Evolutionary conservation across 148 eudicot genomes (phyloP).

Genomic region (Nepenthes gracilis): DNA sequence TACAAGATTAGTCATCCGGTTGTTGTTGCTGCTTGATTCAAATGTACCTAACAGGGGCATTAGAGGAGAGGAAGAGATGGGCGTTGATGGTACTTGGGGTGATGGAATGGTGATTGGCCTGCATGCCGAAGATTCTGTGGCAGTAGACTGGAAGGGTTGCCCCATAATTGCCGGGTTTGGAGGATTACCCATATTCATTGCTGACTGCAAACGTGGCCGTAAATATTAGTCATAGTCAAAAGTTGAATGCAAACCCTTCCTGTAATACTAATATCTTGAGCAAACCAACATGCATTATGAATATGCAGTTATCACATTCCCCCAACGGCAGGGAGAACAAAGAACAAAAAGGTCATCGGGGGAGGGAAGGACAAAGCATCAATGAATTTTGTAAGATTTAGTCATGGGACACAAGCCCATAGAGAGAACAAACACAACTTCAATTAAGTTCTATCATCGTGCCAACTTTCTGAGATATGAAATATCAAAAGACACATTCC

Average conservation of each 20-base stretch:
- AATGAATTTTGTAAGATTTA: no score
- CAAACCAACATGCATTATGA: no score
- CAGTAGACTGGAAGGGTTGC: slow-evolving; percentile 31
- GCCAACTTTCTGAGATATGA: no score
- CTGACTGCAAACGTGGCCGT: slow-evolving; percentile 48
- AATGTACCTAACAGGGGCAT: slow-evolving; percentile 31
- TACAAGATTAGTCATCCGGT: slow-evolving; percentile 40
- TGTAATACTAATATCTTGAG: no score
- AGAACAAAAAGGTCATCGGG: no score
- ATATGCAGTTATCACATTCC: no score
- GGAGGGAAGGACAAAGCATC: no score
- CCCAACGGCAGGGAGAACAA: no score
- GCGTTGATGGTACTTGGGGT: slow-evolving; percentile 24
- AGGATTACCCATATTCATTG: slow-evolving; percentile 40
- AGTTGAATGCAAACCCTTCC: background rate
- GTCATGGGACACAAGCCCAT: no score
- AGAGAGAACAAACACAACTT: no score
- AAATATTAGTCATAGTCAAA: slow-evolving; percentile 3
- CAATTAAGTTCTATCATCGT: no score
- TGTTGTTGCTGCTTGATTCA: slow-evolving; percentile 28
- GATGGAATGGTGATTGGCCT: slow-evolving; percentile 30
- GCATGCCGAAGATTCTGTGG: slow-evolving; percentile 21
- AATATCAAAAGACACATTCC: no score
- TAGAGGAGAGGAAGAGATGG: slow-evolving; percentile 33
- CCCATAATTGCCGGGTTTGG: slow-evolving; percentile 27